These are phyloP conservation scores for Pistacia atlantica DNA, from an alignment of 345 rosid genomes.

Conservation along the genomic window DNA sequence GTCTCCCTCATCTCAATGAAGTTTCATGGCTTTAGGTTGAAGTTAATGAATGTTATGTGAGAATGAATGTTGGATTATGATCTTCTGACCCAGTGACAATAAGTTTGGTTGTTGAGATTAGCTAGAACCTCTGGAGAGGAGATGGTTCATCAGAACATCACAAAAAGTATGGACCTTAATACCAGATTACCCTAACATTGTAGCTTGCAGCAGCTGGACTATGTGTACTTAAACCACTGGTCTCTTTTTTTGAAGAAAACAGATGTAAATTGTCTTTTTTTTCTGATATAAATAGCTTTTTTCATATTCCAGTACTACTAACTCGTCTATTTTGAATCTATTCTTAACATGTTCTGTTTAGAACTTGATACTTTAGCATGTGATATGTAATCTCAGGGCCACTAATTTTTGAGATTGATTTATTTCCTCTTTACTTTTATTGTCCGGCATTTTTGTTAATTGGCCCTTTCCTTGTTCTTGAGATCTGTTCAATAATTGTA, in stretches of 20 bases:
- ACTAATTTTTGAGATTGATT: slow-evolving; percentile 1
- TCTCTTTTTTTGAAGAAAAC: not conserved
- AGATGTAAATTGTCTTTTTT: no score
- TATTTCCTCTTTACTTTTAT: slow-evolving; percentile 2
- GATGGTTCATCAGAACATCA: not conserved
- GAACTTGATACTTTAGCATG: not conserved
- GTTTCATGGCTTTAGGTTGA: not conserved
- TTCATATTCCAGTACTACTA: not conserved
- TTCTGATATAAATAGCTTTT: not conserved
- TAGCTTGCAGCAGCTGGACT: not conserved
- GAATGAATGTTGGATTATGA: slow-evolving; percentile 4
- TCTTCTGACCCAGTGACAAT: not conserved
- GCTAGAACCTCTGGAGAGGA: not conserved
- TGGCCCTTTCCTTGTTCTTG: not conserved
- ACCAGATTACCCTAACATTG: not conserved
- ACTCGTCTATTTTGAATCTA: not conserved
- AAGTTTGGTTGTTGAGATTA: not conserved
- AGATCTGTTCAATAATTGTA: not conserved
- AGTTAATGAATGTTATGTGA: not conserved
- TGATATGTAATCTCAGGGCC: not conserved
- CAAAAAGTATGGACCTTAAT: not conserved
- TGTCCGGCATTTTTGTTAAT: not conserved
- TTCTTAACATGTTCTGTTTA: not conserved
- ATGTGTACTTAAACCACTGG: not conserved
- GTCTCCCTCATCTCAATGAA: not conserved